Base-by-base conservation (phyloP, 2,329 filamentous ascomycete genomes). In the Colletotrichum costaricense region DNA sequence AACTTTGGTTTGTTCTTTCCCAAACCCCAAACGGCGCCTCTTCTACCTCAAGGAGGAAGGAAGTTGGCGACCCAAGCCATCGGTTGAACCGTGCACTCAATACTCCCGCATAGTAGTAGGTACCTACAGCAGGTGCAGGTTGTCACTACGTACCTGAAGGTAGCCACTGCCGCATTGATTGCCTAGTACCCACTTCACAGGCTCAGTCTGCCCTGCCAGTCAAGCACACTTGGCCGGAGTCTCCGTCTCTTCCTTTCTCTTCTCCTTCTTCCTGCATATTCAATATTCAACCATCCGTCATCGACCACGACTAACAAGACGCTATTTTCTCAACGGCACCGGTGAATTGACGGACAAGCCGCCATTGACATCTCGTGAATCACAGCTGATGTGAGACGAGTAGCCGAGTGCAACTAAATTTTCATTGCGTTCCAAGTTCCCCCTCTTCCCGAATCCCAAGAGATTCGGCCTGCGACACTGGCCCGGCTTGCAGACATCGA, bases 261-360 rank as follows among this genome's bases (percentile, higher is more conserved):
- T n/a, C 49, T 46, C 63, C 57, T 66, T 38, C 57, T 35, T 72
- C 64, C 64, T 60, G 69, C 63, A 55, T 55, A 11, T 24, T 24
- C 14, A 49, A 26, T 52, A 55, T 30, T 42, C 14, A 6, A 11
- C 19, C 56, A 42, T 71, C 63, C 22, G 46, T 46, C 68, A 56
- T 26, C 38, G 30, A 22, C 14, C 28, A 19, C 9, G 19, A 49
- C 49, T 22, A 28, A 55, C 8, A n/a, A 7, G 30, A 33, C 35
- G 33, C n/a, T n/a, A 16, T 22, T 12, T 22, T 42, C 42, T 24
- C 22, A 22, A 49, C 30, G 24, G 24, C 33, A 52, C 24, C 16
- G 22, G 12, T 38, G 30, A 56, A 8, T 11, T 3, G n/a, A 9
- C 52, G 30, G 52, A 65, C 6, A n/a, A 49, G 12, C 33, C 16